These are phyloP conservation scores for Chlorokybus atmophyticus DNA, from an alignment of 139 green algal genomes.

Conservation along the genomic window DNA sequence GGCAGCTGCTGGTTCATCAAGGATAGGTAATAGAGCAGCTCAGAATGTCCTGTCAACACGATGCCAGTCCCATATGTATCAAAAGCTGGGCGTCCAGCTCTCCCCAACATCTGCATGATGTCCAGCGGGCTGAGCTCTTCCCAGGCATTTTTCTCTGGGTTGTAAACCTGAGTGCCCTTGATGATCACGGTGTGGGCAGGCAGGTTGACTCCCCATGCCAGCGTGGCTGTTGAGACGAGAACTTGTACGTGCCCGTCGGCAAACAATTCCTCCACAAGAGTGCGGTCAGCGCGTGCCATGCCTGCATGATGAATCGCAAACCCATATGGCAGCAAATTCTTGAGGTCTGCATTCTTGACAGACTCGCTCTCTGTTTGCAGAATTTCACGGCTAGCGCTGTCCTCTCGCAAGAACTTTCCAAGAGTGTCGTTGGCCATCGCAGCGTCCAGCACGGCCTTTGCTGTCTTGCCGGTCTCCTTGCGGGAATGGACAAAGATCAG, in stretches of 20 bases:
- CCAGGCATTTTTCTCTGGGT: conserved; percentile 80
- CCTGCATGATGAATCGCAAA: conserved; percentile 95
- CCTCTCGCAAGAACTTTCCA: conserved; percentile 61
- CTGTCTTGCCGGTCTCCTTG: conserved; percentile 97
- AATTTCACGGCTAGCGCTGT: conserved; percentile 72
- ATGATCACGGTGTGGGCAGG: conserved; percentile 98
- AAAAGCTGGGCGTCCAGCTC: conserved; percentile 86
- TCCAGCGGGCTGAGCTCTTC: conserved; percentile 83
- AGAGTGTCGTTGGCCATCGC: conserved; percentile 31
- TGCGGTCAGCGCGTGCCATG: conserved; percentile 79
- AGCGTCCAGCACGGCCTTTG: conserved; percentile 30
- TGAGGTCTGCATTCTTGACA: conserved; percentile 67
- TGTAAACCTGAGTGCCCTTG: conserved; percentile 97
- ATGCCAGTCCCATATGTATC: conserved; percentile 91
- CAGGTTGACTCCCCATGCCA: conserved; percentile 98
- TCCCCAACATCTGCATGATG: conserved; percentile 99
- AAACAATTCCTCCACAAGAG: conserved; percentile 96
- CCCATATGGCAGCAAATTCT: conserved; percentile 84
- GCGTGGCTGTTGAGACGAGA: conserved; percentile 90
- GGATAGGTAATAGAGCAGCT: conserved; percentile 98
- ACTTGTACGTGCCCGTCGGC: conserved; percentile 83
- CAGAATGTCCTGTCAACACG: conserved; percentile 79
- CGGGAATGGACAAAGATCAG: conserved; percentile 95
- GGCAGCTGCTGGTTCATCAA: conserved; percentile 97
- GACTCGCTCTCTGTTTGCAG: conserved; percentile 74